Evolutionary conservation across 1,284 basidiomycete species (phyloP).

Genomic region (Pseudozyma sp.): DNA sequence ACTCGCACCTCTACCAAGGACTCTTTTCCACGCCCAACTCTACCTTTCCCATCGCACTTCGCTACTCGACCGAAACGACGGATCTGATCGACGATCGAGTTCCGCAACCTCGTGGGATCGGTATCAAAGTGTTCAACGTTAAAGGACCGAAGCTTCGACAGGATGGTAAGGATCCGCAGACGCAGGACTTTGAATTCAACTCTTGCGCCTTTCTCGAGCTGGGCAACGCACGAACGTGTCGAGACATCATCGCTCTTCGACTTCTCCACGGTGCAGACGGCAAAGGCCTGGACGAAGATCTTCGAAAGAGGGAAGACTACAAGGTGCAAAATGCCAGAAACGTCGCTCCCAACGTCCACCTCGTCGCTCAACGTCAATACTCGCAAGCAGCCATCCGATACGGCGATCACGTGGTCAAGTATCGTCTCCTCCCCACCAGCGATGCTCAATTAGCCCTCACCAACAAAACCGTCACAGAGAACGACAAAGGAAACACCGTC

Average conservation of each 20-base stretch:
- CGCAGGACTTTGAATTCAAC: constrained; percentile 64
- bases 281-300: constrained; percentile 33
- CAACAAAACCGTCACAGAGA: constrained; percentile 26
- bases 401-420: constrained; percentile 63
- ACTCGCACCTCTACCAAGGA: constrained; percentile 57
- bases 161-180: constrained; percentile 50
- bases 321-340: constrained; percentile 56
- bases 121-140: constrained; percentile 59
- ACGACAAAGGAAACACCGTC: constrained; percentile 39
- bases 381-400: constrained; percentile 56
- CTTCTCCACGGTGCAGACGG: constrained; percentile 47
- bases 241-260: constrained; percentile 45
- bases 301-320: constrained; percentile 54
- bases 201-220: constrained; percentile 43
- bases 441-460: constrained; percentile 38
- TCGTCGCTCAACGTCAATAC: constrained; percentile 56
- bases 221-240: constrained; percentile 32
- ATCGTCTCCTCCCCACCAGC: constrained; percentile 46
- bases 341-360: constrained; percentile 46
- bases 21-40: constrained; percentile 50
- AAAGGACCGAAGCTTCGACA: constrained; percentile 42
- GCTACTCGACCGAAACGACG: constrained; percentile 57
- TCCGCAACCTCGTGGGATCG: constrained; percentile 60
- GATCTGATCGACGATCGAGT: constrained; percentile 53
- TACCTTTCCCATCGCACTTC: constrained; percentile 48